phyloP scores from a whole-genome alignment of 805 yeast genomes.

The Tetrapisispora pingtungensis region DNA sequence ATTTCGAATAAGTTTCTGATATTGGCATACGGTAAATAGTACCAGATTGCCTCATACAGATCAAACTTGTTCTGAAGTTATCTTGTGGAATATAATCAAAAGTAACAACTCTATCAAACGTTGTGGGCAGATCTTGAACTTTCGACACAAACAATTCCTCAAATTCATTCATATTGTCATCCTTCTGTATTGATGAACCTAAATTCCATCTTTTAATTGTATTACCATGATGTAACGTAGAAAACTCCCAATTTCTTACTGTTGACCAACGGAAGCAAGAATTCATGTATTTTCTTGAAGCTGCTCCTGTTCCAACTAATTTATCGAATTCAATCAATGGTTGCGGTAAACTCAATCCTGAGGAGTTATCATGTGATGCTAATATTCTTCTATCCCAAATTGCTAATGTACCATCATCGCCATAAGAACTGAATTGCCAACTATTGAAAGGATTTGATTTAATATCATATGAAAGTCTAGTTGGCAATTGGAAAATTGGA shows the following conservation, averaged over 20 bases:
- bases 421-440: constrained; percentile 58
- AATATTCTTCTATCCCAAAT: constrained; percentile 72
- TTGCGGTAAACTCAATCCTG: constrained; percentile 33
- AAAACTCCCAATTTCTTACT: constrained; percentile 57
- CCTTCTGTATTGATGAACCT: constrained; percentile 40
- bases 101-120: constrained; percentile 71
- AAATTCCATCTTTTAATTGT: constrained; percentile 72
- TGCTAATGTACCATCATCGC: constrained; percentile 77
- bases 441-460: constrained; percentile 59
- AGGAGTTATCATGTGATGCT: constrained; percentile 19
- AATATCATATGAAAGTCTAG: constrained; percentile 61
- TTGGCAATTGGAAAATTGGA: constrained; percentile 64
- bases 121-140: constrained; percentile 66
- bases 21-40: constrained; percentile 74
- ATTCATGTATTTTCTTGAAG: constrained; percentile 46
- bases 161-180: constrained; percentile 19
- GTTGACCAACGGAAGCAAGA: constrained; percentile 65
- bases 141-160: constrained; percentile 65
- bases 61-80: constrained; percentile 50
- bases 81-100: constrained; percentile 68
- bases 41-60: constrained; percentile 89
- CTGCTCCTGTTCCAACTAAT: constrained; percentile 45
- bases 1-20: constrained; percentile 50
- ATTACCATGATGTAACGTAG: constrained; percentile 72
- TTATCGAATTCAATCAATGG: constrained; percentile 55